phyloP scores from a whole-genome alignment of 2,329 filamentous ascomycete species.

The Sclerotinia borealis region DNA sequence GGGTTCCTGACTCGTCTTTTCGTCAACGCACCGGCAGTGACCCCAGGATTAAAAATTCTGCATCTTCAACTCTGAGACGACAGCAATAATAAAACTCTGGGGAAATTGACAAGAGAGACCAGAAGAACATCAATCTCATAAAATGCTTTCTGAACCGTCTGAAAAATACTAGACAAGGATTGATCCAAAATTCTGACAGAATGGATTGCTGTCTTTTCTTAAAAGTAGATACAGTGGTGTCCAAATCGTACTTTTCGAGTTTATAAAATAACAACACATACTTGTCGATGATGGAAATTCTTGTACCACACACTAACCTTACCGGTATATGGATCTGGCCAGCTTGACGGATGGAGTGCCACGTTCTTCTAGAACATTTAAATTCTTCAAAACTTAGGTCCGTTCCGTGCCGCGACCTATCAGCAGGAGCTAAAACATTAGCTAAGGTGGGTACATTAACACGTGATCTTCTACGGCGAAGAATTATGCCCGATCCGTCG shows the following conservation, averaged over 20 bases:
- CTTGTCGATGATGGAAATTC: background rate
- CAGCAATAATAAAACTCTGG: background rate
- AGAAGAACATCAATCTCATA: background rate
- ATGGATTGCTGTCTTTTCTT: too few relatives aligned
- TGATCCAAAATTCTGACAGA: too few relatives aligned
- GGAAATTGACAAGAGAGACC: background rate
- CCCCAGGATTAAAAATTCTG: too few relatives aligned
- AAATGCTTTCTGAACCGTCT: background rate
- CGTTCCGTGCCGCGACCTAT: background rate
- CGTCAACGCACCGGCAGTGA: background rate
- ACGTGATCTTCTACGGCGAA: constrained; percentile 2
- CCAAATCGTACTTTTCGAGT: background rate
- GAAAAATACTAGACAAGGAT: background rate
- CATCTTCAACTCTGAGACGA: background rate
- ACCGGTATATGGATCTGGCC: background rate
- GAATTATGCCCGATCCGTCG: background rate
- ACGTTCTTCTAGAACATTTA: constrained; percentile 10
- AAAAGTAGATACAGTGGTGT: background rate
- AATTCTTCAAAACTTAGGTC: constrained; percentile 5
- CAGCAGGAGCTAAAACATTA: background rate
- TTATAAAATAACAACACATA: background rate
- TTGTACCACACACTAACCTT: background rate
- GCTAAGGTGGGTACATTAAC: background rate
- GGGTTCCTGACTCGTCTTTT: too few relatives aligned
- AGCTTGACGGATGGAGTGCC: background rate